These are phyloP conservation scores for Russula griseocarnosa DNA, from an alignment of 768 basidiomycete genomes.

Conservation along the genomic window DNA sequence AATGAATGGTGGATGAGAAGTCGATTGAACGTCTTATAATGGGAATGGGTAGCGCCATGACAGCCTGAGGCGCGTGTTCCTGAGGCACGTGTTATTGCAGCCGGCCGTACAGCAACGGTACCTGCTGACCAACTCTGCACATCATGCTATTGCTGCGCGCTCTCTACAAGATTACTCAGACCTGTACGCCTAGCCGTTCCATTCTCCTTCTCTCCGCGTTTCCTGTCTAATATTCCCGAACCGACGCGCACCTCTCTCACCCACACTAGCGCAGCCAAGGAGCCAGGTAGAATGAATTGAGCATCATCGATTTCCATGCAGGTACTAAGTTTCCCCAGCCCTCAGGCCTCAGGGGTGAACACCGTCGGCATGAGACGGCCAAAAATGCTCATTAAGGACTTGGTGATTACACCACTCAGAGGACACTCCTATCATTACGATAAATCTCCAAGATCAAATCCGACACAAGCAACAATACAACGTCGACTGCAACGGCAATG, in stretches of 20 bases:
- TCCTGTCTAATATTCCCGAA: neutral
- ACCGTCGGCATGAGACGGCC: constrained; percentile 88
- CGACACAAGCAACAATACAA: constrained; percentile 70
- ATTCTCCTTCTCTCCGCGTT: neutral
- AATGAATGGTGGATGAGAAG: neutral
- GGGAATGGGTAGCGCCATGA: neutral
- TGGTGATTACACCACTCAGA: constrained; percentile 39
- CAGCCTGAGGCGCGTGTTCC: no score
- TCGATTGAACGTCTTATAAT: neutral
- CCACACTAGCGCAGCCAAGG: constrained; percentile 51
- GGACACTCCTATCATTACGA: constrained; percentile 32
- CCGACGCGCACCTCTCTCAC: neutral
- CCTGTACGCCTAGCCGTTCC: neutral
- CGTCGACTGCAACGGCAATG: constrained; percentile 63
- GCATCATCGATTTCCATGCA: neutral
- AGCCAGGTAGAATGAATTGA: constrained; percentile 45
- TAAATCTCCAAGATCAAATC: constrained; percentile 62
- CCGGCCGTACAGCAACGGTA: no score
- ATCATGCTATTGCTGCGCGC: neutral
- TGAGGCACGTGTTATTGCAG: no score
- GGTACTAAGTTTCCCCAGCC: constrained; percentile 78
- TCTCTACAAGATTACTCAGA: neutral
- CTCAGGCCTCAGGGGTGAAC: constrained; percentile 58
- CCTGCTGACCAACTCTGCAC: neutral
- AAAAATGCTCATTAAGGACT: constrained; percentile 74